Conservation (phyloP, 441 rosid genomes). For the Pelargonium citronellum region DNA sequence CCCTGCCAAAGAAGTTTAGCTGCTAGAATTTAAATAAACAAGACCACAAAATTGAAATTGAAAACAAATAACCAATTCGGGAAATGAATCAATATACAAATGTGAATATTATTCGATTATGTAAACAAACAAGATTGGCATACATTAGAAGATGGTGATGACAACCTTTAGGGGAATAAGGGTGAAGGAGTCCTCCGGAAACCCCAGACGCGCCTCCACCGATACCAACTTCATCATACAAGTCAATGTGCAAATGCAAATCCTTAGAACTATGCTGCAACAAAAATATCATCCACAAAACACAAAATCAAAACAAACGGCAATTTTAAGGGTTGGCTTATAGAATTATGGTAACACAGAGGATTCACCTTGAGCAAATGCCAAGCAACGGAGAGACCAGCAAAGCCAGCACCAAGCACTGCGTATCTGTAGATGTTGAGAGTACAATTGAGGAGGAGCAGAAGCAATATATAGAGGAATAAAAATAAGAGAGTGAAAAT, state of each 20-base stretch:
- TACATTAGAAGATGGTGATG: slow-evolving; percentile 13
- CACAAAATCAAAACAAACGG: neutral
- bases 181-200: slow-evolving; percentile 93
- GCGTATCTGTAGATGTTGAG: slow-evolving; percentile 47
- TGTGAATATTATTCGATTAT: neutral
- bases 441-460: neutral
- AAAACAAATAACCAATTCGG: slow-evolving; percentile 7
- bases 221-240: slow-evolving; percentile 79
- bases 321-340: neutral
- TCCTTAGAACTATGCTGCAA: slow-evolving; percentile 54
- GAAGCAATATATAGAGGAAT: neutral
- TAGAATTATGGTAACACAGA: neutral
- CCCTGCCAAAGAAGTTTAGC: slow-evolving; percentile 86
- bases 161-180: slow-evolving; percentile 81
- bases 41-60: neutral
- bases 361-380: slow-evolving; percentile 56
- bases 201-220: slow-evolving; percentile 96
- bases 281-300: slow-evolving; percentile 13
- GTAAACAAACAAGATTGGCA: neutral
- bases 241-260: slow-evolving; percentile 45
- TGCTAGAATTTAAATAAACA: slow-evolving; percentile 24
- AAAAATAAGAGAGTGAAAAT: neutral
- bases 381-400: slow-evolving; percentile 87
- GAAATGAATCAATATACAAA: neutral
- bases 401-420: slow-evolving; percentile 94